A percentile compares a stretch with the other conserved stretches of the same genome.
These are phyloP conservation scores for Aspergillus arachidicola DNA, from an alignment of 2,329 filamentous ascomycete species.

Conservation along the genomic window DNA sequence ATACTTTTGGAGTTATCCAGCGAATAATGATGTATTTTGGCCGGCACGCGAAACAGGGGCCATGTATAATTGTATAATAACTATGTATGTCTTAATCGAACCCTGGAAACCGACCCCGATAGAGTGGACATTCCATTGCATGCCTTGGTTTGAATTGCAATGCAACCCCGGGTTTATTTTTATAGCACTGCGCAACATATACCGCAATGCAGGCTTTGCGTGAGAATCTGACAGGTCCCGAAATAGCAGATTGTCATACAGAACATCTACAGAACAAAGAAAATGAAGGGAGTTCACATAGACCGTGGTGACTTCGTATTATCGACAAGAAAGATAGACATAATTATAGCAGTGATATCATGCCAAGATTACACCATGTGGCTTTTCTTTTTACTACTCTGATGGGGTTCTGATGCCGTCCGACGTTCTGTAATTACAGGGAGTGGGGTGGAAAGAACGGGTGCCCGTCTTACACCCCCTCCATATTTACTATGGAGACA, in stretches of 20 bases:
- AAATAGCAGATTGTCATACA: background rate
- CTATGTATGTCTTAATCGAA: background rate
- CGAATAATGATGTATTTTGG: background rate
- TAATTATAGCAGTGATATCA: slow-evolving; percentile 3
- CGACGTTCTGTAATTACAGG: background rate
- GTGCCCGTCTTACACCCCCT: background rate
- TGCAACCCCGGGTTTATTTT: background rate
- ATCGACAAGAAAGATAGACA: background rate
- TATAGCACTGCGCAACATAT: background rate
- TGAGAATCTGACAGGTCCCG: background rate
- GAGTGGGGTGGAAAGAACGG: background rate
- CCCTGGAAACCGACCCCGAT: background rate
- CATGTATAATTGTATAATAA: background rate
- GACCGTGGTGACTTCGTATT: background rate
- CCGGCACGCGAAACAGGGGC: background rate
- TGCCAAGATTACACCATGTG: slow-evolving; percentile 5
- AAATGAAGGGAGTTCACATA: background rate
- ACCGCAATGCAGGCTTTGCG: background rate
- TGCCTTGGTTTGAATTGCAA: background rate
- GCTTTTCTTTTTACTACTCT: background rate
- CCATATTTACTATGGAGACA: background rate
- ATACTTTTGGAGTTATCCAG: background rate
- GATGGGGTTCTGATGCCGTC: background rate
- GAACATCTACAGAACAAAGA: background rate
- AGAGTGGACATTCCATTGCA: background rate